Evolutionary conservation across 768 basidiomycete genomes (phyloP).

Genomic region (Sarcomyxa edulis): DNA sequence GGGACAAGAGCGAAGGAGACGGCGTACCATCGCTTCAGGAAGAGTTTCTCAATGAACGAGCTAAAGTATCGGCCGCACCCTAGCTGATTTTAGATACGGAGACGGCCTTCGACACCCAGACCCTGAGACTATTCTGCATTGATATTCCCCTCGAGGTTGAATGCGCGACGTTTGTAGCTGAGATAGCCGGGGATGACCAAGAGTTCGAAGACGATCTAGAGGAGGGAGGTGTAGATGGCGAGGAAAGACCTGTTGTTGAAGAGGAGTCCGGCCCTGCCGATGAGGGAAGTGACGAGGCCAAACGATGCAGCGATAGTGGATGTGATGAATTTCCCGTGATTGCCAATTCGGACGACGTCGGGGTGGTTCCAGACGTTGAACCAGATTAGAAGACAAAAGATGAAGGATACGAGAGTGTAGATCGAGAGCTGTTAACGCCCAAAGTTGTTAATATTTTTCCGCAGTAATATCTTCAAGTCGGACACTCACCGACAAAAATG

Average conservation of each 20-base stretch:
- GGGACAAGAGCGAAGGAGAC: constrained; percentile 64
- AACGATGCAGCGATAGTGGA: constrained; percentile 62
- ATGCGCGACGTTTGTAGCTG: constrained; percentile 67
- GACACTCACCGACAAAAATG: constrained; percentile 30
- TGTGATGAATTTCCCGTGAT: constrained; percentile 59
- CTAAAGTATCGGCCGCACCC: constrained; percentile 79
- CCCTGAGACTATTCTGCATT: constrained; percentile 70
- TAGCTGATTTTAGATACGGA: constrained; percentile 69
- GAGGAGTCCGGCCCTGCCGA: constrained; percentile 77
- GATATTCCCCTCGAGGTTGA: constrained; percentile 80
- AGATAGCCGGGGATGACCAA: constrained; percentile 74
- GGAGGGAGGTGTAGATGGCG: constrained; percentile 69
- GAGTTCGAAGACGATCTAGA: constrained; percentile 70
- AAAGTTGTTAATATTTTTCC: too few species aligned
- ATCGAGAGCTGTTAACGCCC: constrained; percentile 38
- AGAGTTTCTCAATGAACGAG: constrained; percentile 59
- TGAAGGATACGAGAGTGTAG: constrained; percentile 59
- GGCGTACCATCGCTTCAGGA: constrained; percentile 63
- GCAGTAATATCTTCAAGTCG: too few species aligned
- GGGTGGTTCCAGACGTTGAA: constrained; percentile 67
- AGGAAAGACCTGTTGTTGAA: constrained; percentile 84
- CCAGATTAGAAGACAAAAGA: constrained; percentile 71
- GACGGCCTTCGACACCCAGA: constrained; percentile 53
- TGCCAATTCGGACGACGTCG: constrained; percentile 72
- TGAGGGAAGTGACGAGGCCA: constrained; percentile 57